Evolutionary conservation across 768 basidiomycete species (phyloP).

Genomic region (Termitomyces sp.): DNA sequence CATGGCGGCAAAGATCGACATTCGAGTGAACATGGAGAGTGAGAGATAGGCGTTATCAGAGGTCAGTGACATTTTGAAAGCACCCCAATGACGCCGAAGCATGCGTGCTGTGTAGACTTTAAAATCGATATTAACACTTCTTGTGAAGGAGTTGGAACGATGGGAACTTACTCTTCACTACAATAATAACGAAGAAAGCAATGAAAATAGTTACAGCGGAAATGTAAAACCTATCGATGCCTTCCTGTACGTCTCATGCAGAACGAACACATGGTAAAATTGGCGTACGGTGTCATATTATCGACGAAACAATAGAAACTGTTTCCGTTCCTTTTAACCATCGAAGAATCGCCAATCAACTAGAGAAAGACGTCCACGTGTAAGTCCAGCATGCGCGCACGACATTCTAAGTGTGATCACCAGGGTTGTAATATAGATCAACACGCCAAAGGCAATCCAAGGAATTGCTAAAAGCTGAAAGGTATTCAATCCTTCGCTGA

Average conservation of each 20-base stretch:
- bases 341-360: neutral
- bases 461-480: neutral
- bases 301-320: neutral
- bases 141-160: neutral
- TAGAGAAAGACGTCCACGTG: too few species aligned
- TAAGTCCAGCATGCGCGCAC: neutral
- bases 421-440: neutral
- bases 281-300: neutral
- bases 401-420: neutral
- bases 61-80: neutral
- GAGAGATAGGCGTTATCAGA: neutral
- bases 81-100: neutral
- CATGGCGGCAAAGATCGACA: neutral
- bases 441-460: neutral
- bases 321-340: neutral
- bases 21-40: neutral
- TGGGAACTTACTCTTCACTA: neutral
- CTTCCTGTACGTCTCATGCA: too few species aligned
- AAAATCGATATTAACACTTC: too few species aligned
- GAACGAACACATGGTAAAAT: neutral
- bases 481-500: neutral
- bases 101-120: neutral
- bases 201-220: neutral
- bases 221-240: neutral
- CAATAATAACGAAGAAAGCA: neutral